Conservation (phyloP, 2,329 filamentous ascomycete species). For the Triangularia setosa region DNA sequence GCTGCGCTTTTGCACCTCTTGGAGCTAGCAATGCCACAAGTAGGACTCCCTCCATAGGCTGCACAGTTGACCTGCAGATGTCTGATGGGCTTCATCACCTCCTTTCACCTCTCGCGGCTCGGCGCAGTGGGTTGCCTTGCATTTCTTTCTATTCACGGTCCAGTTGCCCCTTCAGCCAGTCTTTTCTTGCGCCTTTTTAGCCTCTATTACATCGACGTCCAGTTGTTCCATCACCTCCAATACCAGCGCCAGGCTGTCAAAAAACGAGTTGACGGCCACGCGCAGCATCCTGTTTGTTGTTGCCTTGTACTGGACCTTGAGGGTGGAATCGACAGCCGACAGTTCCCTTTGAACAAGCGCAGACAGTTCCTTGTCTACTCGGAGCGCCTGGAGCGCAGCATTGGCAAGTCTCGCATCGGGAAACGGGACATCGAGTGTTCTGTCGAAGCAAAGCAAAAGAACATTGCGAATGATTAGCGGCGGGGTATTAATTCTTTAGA, state of each 20-base stretch:
- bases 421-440: conserved; percentile 74
- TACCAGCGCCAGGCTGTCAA: conserved; percentile 82
- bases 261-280: conserved; percentile 93
- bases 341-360: conserved; percentile 73
- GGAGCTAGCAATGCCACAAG: neutral
- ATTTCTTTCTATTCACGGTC: neutral
- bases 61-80: neutral
- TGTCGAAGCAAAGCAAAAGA: conserved; percentile 34
- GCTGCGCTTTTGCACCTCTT: neutral
- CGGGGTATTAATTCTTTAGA: neutral
- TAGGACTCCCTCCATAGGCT: neutral
- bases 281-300: conserved; percentile 95
- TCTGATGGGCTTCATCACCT: neutral
- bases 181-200: conserved; percentile 12
- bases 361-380: conserved; percentile 87
- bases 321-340: conserved; percentile 43
- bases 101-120: neutral
- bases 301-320: conserved; percentile 75
- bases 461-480: conserved; percentile 3
- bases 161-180: conserved; percentile 7
- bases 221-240: conserved; percentile 87
- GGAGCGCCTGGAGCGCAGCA: conserved; percentile 69
- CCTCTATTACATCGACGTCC: conserved; percentile 72
- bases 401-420: conserved; percentile 74
- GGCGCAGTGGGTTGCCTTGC: neutral